Percentiles rank a stretch among this genome's conserved stretches.
phyloP scores from a whole-genome alignment of 1,139 yeast genomes.

The Pichia sp. region DNA sequence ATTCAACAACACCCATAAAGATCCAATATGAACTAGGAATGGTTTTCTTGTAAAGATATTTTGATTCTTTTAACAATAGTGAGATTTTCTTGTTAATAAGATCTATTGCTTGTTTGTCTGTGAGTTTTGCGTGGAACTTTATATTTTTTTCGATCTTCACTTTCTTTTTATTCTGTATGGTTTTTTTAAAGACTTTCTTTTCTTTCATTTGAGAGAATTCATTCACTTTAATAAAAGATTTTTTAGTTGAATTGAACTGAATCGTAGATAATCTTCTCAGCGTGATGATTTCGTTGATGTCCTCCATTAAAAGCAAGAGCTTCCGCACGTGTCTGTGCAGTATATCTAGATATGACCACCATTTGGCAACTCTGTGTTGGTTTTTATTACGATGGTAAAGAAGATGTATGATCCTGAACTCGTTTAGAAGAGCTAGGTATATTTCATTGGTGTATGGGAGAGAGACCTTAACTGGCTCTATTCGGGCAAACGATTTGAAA shows the following conservation, averaged over 20 bases:
- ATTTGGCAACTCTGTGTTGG: constrained; percentile 69
- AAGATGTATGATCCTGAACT: constrained; percentile 57
- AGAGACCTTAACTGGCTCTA: neutral
- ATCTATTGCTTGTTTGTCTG: constrained; percentile 11
- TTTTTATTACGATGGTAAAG: constrained; percentile 70
- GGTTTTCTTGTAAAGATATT: constrained; percentile 40
- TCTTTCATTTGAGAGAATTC: constrained; percentile 5
- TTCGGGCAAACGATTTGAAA: constrained; percentile 5
- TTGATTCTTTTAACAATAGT: constrained; percentile 27
- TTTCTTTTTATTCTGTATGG: constrained; percentile 6
- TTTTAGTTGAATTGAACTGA: constrained; percentile 9
- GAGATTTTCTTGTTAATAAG: constrained; percentile 20
- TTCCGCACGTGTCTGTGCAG: constrained; percentile 56
- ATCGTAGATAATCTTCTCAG: constrained; percentile 14
- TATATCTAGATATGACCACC: constrained; percentile 77
- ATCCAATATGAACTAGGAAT: constrained; percentile 54
- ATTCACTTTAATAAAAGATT: constrained; percentile 10
- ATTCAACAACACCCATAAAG: constrained; percentile 65
- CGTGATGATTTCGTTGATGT: constrained; percentile 23
- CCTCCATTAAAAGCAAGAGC: constrained; percentile 33
- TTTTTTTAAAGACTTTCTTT: neutral
- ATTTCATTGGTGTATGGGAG: constrained; percentile 9
- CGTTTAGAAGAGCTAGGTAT: constrained; percentile 37
- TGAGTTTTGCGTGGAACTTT: constrained; percentile 9
- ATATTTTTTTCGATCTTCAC: constrained; percentile 2